Conservation (phyloP, 768 basidiomycete species). For the Russula lepida region DNA sequence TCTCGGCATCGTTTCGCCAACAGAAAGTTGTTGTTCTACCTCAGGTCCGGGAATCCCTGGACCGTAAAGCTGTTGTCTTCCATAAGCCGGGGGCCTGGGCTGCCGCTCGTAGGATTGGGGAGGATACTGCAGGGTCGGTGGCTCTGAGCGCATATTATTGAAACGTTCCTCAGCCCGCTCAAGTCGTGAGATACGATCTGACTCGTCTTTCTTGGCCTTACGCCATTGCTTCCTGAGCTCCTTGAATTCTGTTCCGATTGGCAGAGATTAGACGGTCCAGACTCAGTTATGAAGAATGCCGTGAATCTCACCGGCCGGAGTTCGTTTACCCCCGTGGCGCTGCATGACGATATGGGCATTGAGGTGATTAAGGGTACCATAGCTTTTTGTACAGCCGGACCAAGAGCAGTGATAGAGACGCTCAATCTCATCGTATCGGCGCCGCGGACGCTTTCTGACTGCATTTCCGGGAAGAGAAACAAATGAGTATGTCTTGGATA, state of each 20-base stretch:
- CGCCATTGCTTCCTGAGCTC: conserved; percentile 96
- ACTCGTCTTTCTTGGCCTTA: conserved; percentile 76
- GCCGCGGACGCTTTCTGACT: conserved; percentile 75
- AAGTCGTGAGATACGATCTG: conserved; percentile 9
- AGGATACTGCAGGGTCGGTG: neutral
- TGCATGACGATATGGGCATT: conserved; percentile 99
- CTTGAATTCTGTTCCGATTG: conserved; percentile 73
- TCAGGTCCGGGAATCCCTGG: conserved; percentile 15
- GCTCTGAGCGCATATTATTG: neutral
- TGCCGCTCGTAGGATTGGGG: conserved; percentile 6
- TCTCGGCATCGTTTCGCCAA: neutral
- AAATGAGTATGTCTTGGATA: conserved; percentile 67
- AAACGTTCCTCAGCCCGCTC: conserved; percentile 12
- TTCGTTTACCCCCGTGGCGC: conserved; percentile 85
- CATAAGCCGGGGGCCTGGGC: conserved; percentile 1
- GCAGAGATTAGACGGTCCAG: conserved; percentile 16
- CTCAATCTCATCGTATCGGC: conserved; percentile 92
- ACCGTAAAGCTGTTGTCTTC: conserved; percentile 10
- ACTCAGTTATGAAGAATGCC: neutral
- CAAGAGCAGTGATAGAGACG: conserved; percentile 78
- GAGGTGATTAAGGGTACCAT: conserved; percentile 92
- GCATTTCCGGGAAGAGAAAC: conserved; percentile 74
- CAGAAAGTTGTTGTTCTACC: conserved; percentile 5
- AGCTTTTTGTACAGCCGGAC: conserved; percentile 59
- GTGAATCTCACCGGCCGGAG: conserved; percentile 67